Conservation (phyloP, 768 basidiomycete genomes). For the Solioccasus polychromus region DNA sequence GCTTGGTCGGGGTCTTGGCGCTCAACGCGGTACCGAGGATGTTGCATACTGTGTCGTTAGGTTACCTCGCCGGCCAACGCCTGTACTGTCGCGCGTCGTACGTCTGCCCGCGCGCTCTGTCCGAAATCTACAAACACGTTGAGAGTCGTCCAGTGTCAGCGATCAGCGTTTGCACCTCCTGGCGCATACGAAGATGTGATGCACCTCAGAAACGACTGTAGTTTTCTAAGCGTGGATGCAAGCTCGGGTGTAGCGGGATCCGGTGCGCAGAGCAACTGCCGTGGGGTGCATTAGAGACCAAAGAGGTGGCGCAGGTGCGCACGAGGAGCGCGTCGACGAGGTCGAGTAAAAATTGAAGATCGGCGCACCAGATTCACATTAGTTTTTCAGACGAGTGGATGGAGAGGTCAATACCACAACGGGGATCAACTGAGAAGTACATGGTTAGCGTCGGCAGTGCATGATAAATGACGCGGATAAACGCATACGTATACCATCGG, state of each 20-base stretch:
- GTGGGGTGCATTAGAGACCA: constrained; percentile 45
- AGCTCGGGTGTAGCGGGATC: constrained; percentile 49
- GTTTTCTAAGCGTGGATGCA: constrained; percentile 48
- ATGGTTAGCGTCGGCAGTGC: no score
- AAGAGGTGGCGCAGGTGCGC: constrained; percentile 49
- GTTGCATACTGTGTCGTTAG: constrained; percentile 50
- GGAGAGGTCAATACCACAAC: no score
- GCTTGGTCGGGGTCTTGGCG: constrained; percentile 27
- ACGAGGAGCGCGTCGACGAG: constrained; percentile 54
- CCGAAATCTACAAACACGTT: constrained; percentile 68
- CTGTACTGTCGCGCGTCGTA: constrained; percentile 46
- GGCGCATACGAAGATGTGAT: no score
- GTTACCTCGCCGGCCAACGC: constrained; percentile 40
- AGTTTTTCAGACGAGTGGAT: no score
- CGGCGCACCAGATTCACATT: no score
- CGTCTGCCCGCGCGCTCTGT: constrained; percentile 51
- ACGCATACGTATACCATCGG: no score
- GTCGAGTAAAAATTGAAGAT: no score
- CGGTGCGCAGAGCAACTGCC: constrained; percentile 72
- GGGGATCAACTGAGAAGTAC: no score
- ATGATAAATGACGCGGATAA: no score
- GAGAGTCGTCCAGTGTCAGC: constrained; percentile 49
- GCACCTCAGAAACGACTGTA: no score
- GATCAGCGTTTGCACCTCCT: no score
- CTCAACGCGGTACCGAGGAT: constrained; percentile 48